These are phyloP conservation scores for Neoboletus brunneissimus DNA, from an alignment of 768 basidiomycete species.

Conservation along the genomic window DNA sequence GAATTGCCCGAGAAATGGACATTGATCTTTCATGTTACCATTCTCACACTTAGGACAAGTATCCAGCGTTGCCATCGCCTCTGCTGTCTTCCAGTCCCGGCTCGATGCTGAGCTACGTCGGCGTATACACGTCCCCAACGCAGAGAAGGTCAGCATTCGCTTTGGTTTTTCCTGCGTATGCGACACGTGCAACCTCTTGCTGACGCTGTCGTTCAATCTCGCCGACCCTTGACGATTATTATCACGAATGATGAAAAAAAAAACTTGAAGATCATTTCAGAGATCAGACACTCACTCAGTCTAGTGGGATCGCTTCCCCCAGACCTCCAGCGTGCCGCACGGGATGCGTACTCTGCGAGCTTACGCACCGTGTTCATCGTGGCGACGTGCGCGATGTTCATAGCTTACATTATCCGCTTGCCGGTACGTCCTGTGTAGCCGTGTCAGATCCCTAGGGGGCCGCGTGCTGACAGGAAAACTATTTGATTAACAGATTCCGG, in stretches of 20 bases:
- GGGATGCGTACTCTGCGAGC: conserved; percentile 8
- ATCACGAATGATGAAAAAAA: neutral
- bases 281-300: conserved; percentile 12
- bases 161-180: neutral
- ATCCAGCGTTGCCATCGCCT: conserved; percentile 12
- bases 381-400: conserved; percentile 1
- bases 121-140: conserved; percentile 8
- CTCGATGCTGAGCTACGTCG: conserved; percentile 11
- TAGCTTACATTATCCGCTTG: conserved; percentile 5
- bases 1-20: neutral
- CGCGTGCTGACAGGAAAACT: neutral
- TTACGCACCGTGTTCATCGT: conserved; percentile 10
- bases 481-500: neutral
- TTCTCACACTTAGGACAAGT: conserved; percentile 7
- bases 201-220: neutral
- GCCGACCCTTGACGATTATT: no score
- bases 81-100: conserved; percentile 15
- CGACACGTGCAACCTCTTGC: neutral
- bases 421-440: neutral
- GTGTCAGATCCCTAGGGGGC: neutral
- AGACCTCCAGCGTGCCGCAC: conserved; percentile 9
- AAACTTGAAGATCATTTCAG: conserved; percentile 3
- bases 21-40: neutral
- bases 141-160: conserved; percentile 6
- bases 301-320: conserved; percentile 11